Conservation (phyloP, 1,284 basidiomycete species). For the Tilletia indica region DNA sequence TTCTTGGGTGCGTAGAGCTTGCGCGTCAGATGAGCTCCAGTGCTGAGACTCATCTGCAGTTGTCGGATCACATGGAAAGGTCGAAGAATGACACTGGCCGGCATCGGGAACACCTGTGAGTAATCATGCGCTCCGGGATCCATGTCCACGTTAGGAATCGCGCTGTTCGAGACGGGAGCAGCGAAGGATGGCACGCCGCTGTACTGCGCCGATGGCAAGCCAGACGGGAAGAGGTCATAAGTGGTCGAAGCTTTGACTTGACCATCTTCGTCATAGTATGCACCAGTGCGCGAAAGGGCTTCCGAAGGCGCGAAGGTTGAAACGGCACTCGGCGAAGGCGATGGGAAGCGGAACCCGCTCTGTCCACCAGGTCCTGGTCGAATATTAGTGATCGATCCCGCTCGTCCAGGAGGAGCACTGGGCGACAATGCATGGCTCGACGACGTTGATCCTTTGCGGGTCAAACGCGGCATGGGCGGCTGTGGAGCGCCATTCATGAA, state of each 20-base stretch:
- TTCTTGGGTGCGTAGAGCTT: constrained; percentile 81
- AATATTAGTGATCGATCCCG: not conserved
- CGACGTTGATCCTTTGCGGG: not conserved
- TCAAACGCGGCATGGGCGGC: constrained; percentile 7
- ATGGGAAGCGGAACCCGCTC: constrained; percentile 10
- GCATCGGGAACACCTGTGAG: constrained; percentile 5
- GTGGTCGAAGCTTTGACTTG: not conserved
- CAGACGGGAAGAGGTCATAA: constrained; percentile 39
- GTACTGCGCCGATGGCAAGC: constrained; percentile 37
- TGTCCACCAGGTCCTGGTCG: constrained; percentile 10
- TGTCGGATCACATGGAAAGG: constrained; percentile 33
- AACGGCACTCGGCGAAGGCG: not conserved
- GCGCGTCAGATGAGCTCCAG: constrained; percentile 80
- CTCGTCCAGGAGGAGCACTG: not conserved
- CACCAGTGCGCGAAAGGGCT: not conserved
- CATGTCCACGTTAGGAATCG: constrained; percentile 21
- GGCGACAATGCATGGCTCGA: constrained; percentile 4
- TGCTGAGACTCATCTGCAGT: constrained; percentile 28
- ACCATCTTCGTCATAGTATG: not conserved
- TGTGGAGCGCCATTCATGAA: constrained; percentile 26
- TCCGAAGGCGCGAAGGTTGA: constrained; percentile 10
- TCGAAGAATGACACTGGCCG: constrained; percentile 25
- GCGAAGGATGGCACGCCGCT: constrained; percentile 34
- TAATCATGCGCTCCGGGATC: not conserved
- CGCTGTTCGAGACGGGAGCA: not conserved